Conservation (phyloP, 108 stramenopile species). For the Cyclotella sp. region DNA sequence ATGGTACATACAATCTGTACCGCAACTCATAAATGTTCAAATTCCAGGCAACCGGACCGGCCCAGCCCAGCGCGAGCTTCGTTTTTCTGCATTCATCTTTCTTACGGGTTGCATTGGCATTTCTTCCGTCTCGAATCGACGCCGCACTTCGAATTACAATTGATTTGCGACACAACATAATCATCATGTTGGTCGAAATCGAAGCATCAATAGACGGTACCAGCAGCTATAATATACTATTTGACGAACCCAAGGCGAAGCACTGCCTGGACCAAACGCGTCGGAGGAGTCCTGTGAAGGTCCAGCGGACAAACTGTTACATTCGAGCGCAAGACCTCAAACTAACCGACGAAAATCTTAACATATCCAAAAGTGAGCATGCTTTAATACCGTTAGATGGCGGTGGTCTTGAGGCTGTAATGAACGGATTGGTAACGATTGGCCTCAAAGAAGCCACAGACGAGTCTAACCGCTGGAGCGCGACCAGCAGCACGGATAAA, state of each 20-base stretch:
- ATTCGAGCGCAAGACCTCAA: conserved; percentile 31
- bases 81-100: too few species aligned
- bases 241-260: conserved; percentile 11
- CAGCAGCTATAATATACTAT: conserved; percentile 10
- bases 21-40: too few species aligned
- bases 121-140: too few species aligned
- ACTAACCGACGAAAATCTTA: conserved; percentile 9
- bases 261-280: not conserved
- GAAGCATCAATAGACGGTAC: conserved; percentile 11
- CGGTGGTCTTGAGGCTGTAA: conserved; percentile 22
- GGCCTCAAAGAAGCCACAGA: conserved; percentile 56
- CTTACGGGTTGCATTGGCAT: too few species aligned
- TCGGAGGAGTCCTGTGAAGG: not conserved
- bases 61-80: too few species aligned
- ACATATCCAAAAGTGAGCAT: conserved; percentile 8
- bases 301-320: conserved; percentile 17
- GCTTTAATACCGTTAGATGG: conserved; percentile 19
- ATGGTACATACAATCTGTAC: too few species aligned
- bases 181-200: conserved; percentile 11
- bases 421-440: conserved; percentile 48
- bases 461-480: conserved; percentile 61
- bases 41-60: too few species aligned
- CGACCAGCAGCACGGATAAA: conserved; percentile 52
- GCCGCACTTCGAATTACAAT: too few species aligned
- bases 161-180: not conserved